Evolutionary conservation across 345 rosid species (phyloP).

Genomic region (Citrus trifoliata): DNA sequence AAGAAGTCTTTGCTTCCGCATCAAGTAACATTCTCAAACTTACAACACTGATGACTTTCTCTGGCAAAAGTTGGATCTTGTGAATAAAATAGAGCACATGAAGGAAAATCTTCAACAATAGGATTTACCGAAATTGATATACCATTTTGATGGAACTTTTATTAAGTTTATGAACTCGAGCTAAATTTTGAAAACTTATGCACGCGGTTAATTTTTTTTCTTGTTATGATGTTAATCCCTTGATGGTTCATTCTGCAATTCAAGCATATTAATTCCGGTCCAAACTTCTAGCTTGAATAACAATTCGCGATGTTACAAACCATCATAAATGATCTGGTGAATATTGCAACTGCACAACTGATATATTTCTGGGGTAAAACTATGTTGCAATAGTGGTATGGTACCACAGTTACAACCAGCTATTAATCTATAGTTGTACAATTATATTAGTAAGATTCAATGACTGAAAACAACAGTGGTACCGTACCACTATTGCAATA

Average conservation of each 20-base stretch:
- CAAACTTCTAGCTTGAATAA: no score
- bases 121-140: background rate
- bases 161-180: background rate
- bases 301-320: no score
- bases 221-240: background rate
- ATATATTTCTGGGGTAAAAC: no score
- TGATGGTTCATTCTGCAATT: background rate
- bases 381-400: no score
- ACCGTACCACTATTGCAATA: no score
- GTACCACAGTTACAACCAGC: no score
- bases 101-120: background rate
- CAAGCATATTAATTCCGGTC: no score
- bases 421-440: no score
- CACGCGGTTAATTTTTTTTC: background rate
- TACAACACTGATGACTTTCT: background rate
- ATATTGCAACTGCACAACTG: no score
- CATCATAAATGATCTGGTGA: no score
- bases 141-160: background rate
- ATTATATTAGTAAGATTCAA: no score
- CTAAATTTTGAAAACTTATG: background rate
- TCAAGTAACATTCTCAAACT: background rate
- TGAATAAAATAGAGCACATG: background rate
- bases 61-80: background rate
- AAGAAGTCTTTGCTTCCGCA: constrained; percentile 24
- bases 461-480: no score